Percentiles rank a stretch among this genome's conserved stretches.
Conservation (phyloP, 495 filamentous ascomycete species). For the Annulohypoxylon stygium region DNA sequence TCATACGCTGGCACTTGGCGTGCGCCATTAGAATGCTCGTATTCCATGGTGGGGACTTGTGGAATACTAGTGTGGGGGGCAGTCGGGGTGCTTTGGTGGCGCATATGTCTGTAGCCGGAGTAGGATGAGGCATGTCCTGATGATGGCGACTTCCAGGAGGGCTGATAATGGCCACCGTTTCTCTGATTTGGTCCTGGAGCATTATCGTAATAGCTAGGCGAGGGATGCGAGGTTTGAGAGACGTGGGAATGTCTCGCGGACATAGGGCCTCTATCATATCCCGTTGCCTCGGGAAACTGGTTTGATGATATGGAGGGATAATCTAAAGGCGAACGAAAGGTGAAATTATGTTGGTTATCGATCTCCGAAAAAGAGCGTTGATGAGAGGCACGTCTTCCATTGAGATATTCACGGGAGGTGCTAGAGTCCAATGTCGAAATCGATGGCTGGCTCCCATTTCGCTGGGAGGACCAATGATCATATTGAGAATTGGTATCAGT, state of each 20-base stretch:
- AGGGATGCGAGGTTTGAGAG: not conserved
- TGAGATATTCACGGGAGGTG: slow-evolving; percentile 8
- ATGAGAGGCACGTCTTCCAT: slow-evolving; percentile 15
- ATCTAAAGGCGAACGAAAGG: slow-evolving; percentile 18
- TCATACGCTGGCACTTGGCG: slow-evolving; percentile 2
- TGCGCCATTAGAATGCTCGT: slow-evolving; percentile 13
- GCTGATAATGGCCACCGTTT: not conserved
- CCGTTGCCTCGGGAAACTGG: not conserved
- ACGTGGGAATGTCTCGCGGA: slow-evolving; percentile 1
- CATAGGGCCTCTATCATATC: slow-evolving; percentile 17
- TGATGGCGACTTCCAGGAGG: slow-evolving; percentile 12
- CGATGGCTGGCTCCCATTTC: slow-evolving; percentile 14
- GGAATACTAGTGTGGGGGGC: slow-evolving; percentile 12
- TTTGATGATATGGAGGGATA: not conserved
- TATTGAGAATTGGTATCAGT: slow-evolving; percentile 15
- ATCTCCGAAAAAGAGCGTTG: slow-evolving; percentile 34
- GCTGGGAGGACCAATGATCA: slow-evolving; percentile 38
- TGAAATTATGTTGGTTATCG: slow-evolving; percentile 13
- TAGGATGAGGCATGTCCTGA: not conserved
- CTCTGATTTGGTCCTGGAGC: slow-evolving; percentile 6
- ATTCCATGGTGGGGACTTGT: slow-evolving; percentile 4
- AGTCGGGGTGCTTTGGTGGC: slow-evolving; percentile 54
- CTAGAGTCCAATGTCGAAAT: slow-evolving; percentile 10
- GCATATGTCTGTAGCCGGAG: slow-evolving; percentile 49
- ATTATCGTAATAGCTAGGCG: slow-evolving; percentile 24